Percentiles rank a stretch among this genome's conserved stretches.
phyloP scores from a whole-genome alignment of 139 green algal genomes.

The Asterochloris erici region DNA sequence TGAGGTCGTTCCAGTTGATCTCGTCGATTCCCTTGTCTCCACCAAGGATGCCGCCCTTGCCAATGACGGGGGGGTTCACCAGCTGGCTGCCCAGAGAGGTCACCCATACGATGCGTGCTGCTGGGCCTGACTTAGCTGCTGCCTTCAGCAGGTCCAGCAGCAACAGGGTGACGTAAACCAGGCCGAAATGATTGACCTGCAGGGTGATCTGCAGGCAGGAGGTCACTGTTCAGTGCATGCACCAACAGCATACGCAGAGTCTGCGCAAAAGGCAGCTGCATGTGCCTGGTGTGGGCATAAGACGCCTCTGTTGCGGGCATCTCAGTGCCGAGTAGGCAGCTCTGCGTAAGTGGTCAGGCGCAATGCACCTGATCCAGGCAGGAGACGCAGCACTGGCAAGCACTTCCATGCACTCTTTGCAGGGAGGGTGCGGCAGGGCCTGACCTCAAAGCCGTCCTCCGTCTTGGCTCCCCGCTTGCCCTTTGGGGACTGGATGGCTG shows the following conservation, averaged over 20 bases:
- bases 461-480: slow-evolving; percentile 31
- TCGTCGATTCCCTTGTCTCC: slow-evolving; percentile 29
- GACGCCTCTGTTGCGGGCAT: no score
- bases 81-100: slow-evolving; percentile 34
- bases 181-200: slow-evolving; percentile 32
- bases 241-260: no score
- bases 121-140: slow-evolving; percentile 13
- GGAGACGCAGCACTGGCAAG: no score
- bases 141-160: slow-evolving; percentile 33
- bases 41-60: neutral
- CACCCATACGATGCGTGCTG: slow-evolving; percentile 33
- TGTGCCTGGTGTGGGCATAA: no score
- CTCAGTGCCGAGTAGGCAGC: no score
- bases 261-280: no score
- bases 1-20: slow-evolving; percentile 39
- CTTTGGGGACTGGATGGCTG: slow-evolving; percentile 29
- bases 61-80: slow-evolving; percentile 32
- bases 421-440: neutral
- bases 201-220: slow-evolving; percentile 28
- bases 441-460: slow-evolving; percentile 33
- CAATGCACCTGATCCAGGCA: no score
- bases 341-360: no score
- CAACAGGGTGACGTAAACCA: slow-evolving; percentile 32
- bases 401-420: no score
- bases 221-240: no score